A percentile compares a stretch with the other conserved stretches of the same genome.
These are phyloP conservation scores for Houttuynia cordata DNA, from an alignment of 164 flowering plant species.

Conservation along the genomic window DNA sequence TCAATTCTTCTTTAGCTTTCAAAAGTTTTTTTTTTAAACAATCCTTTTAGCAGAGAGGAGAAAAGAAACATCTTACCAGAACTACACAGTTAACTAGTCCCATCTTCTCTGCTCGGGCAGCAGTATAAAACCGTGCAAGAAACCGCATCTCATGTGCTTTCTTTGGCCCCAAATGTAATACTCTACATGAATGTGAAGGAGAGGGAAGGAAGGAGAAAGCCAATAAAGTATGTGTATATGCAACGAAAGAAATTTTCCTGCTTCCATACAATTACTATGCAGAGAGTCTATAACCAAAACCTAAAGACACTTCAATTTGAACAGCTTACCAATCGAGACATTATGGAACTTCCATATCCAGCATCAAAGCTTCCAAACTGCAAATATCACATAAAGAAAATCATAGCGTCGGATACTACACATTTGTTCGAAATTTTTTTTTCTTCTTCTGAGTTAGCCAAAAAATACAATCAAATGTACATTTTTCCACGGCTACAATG, in stretches of 20 bases:
- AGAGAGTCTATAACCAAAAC: background rate
- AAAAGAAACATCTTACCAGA: conserved; percentile 44
- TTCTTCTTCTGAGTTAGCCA: too few species aligned
- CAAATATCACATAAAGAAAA: conserved; percentile 1
- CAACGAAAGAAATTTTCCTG: too few species aligned
- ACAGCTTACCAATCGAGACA: conserved; percentile 83
- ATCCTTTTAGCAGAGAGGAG: background rate
- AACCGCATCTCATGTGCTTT: conserved; percentile 98
- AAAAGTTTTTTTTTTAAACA: too few species aligned
- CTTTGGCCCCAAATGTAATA: conserved; percentile 74
- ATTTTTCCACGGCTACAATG: too few species aligned
- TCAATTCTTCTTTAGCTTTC: too few species aligned
- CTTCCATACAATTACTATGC: too few species aligned
- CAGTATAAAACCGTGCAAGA: conserved; percentile 70
- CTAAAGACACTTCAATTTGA: background rate
- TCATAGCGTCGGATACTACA: too few species aligned
- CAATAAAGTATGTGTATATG: background rate
- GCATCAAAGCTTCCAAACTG: conserved; percentile 99
- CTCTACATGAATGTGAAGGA: background rate
- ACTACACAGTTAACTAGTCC: conserved; percentile 86
- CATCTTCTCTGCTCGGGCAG: conserved; percentile 89
- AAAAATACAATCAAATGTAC: too few species aligned
- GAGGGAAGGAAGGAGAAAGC: background rate
- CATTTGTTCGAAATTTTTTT: too few species aligned
- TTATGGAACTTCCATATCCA: conserved; percentile 92